Evolutionary conservation across 2,329 filamentous ascomycete species (phyloP).

Genomic region (Neoarthrinium moseri): DNA sequence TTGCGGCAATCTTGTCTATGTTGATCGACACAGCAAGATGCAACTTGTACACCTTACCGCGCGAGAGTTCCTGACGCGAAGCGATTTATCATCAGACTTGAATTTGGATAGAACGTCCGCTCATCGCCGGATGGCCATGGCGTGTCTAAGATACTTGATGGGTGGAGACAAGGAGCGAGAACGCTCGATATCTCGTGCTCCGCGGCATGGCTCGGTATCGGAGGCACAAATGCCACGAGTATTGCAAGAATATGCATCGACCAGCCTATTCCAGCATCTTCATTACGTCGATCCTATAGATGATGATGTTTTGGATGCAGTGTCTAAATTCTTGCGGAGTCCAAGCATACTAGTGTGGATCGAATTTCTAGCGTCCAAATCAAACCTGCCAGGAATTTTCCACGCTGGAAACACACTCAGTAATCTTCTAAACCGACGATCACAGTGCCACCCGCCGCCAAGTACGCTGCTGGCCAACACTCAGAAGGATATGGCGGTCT

Average conservation of each 20-base stretch:
- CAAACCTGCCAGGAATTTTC: not conserved
- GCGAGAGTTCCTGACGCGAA: conserved; percentile 22
- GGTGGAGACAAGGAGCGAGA: conserved; percentile 1
- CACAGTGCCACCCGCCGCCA: not conserved
- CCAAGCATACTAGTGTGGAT: conserved; percentile 37
- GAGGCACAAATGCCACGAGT: not conserved
- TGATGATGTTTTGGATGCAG: not conserved
- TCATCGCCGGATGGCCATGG: conserved; percentile 22
- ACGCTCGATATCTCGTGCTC: not conserved
- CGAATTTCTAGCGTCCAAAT: conserved; percentile 17
- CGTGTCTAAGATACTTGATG: conserved; percentile 39
- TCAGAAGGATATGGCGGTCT: conserved; percentile 4
- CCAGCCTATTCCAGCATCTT: not conserved
- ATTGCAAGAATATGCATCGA: not conserved
- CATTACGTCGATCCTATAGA: too few relatives aligned
- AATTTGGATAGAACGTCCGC: conserved; percentile 16
- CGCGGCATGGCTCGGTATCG: not conserved
- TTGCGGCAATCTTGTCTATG: conserved; percentile 27
- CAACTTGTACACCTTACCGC: conserved; percentile 28
- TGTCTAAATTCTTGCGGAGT: conserved; percentile 24
- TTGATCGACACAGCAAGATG: conserved; percentile 20
- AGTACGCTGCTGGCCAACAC: not conserved
- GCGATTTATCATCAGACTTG: conserved; percentile 19
- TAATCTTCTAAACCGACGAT: conserved; percentile 2
- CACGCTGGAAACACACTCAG: conserved; percentile 9